A percentile compares a stretch with the other conserved stretches of the same genome.
These are phyloP conservation scores for Leishmania guyanensis DNA, from an alignment of 208 protist genomes.

Conservation along the genomic window DNA sequence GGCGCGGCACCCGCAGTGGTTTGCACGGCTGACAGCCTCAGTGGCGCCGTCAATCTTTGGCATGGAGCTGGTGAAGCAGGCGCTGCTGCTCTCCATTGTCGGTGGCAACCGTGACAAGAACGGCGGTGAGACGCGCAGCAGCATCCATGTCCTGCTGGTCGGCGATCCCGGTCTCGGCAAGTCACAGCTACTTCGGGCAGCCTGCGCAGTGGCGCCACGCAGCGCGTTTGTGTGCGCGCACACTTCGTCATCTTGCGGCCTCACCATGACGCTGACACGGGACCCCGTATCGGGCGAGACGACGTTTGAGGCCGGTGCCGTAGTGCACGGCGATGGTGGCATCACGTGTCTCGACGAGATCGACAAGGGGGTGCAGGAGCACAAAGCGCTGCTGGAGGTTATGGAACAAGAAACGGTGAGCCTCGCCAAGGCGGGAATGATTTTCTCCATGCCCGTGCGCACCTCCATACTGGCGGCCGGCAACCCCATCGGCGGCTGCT, in stretches of 20 bases:
- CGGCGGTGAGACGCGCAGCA: slow-evolving; percentile 63
- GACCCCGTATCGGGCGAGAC: slow-evolving; percentile 90
- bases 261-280: slow-evolving; percentile 97
- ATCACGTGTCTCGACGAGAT: slow-evolving; percentile 99
- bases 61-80: slow-evolving; percentile 96
- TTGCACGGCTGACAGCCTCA: slow-evolving; percentile 86
- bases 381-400: slow-evolving; percentile 98
- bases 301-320: slow-evolving; percentile 97
- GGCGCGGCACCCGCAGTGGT: slow-evolving; percentile 84
- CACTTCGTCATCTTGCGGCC: slow-evolving; percentile 95
- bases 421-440: slow-evolving; percentile 98
- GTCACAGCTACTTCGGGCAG: slow-evolving; percentile 95
- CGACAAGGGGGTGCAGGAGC: slow-evolving; percentile 97
- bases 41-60: slow-evolving; percentile 98
- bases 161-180: slow-evolving; percentile 98
- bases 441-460: slow-evolving; percentile 96
- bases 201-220: slow-evolving; percentile 91
- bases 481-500: slow-evolving; percentile 96
- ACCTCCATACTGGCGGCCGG: slow-evolving; percentile 98
- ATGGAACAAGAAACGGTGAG: slow-evolving; percentile 99
- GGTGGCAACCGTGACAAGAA: slow-evolving; percentile 83
- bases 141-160: slow-evolving; percentile 97
- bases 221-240: slow-evolving; percentile 99
- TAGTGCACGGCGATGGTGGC: slow-evolving; percentile 98
- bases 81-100: slow-evolving; percentile 95